These are phyloP conservation scores for Phytophthora sp. DNA, from an alignment of 352 stramenopile genomes.

Conservation along the genomic window DNA sequence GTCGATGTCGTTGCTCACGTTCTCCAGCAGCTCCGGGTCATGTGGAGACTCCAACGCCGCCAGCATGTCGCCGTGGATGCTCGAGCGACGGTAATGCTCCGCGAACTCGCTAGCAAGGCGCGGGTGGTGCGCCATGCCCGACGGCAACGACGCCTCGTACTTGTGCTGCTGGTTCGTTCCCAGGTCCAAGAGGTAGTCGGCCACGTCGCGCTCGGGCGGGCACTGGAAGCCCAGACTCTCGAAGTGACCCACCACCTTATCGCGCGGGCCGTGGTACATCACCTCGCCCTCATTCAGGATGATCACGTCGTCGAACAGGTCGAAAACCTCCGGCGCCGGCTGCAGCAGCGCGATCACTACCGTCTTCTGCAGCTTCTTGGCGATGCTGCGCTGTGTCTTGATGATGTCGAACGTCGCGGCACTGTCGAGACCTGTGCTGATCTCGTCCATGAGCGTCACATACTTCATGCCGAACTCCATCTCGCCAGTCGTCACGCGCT, in stretches of 20 bases:
- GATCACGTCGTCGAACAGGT: conserved; percentile 61
- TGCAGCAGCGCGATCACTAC: conserved; percentile 82
- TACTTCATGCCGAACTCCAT: conserved; percentile 87
- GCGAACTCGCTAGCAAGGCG: conserved; percentile 42
- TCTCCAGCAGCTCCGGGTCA: conserved; percentile 32
- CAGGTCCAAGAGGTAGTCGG: conserved; percentile 56
- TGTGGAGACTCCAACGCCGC: conserved; percentile 34
- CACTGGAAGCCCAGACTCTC: conserved; percentile 35
- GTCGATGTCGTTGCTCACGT: conserved; percentile 38
- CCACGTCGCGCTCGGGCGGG: conserved; percentile 44
- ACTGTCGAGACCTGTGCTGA: conserved; percentile 70
- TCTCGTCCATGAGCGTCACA: conserved; percentile 85
- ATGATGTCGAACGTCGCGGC: conserved; percentile 65
- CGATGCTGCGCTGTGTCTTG: conserved; percentile 50
- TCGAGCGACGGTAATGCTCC: conserved; percentile 38
- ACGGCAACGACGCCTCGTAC: conserved; percentile 34
- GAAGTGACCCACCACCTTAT: conserved; percentile 60
- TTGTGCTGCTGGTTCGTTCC: conserved; percentile 49
- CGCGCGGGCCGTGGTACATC: conserved; percentile 48
- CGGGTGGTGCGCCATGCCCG: conserved; percentile 28
- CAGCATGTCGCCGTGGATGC: conserved; percentile 37
- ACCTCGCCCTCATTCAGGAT: conserved; percentile 51
- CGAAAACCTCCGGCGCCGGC: conserved; percentile 67
- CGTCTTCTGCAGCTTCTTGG: conserved; percentile 54
- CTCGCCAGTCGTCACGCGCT: conserved; percentile 77